Evolutionary conservation across 176 grass and related monocot species (phyloP).

Genomic region (Zea luxurians): DNA sequence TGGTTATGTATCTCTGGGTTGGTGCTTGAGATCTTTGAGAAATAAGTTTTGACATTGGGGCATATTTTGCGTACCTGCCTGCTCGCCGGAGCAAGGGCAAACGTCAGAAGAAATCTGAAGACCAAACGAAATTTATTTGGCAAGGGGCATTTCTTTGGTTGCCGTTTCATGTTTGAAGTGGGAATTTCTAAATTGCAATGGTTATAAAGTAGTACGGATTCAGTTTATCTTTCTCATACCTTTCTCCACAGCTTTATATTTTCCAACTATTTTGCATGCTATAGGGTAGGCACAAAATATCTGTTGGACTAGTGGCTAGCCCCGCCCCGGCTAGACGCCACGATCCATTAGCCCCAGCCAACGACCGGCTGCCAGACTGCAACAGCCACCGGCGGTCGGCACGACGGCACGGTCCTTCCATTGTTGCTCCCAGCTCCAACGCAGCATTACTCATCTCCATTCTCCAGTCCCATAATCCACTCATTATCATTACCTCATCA

Average conservation of each 20-base stretch:
- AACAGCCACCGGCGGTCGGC: background rate
- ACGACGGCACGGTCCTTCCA: background rate
- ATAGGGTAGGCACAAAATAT: constrained; percentile 9
- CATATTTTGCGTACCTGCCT: background rate
- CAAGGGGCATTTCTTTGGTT: background rate
- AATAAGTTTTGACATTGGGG: background rate
- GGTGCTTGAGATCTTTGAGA: background rate
- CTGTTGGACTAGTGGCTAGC: background rate
- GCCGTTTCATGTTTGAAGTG: background rate
- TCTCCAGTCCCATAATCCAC: background rate
- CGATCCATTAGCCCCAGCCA: constrained; percentile 12
- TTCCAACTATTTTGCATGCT: background rate
- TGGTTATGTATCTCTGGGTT: background rate
- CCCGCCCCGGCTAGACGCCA: no score
- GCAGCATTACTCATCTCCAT: background rate
- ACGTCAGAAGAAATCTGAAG: background rate
- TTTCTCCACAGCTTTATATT: background rate
- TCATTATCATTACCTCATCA: background rate
- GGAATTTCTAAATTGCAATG: background rate
- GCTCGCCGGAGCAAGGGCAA: background rate
- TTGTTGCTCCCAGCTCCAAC: constrained; percentile 27
- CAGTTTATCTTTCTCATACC: background rate
- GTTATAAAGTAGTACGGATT: background rate
- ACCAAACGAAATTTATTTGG: no score
- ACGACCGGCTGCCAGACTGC: background rate